These are phyloP conservation scores for Scenedesmus sp. DNA, from an alignment of 163 green algal species.

Conservation along the genomic window DNA sequence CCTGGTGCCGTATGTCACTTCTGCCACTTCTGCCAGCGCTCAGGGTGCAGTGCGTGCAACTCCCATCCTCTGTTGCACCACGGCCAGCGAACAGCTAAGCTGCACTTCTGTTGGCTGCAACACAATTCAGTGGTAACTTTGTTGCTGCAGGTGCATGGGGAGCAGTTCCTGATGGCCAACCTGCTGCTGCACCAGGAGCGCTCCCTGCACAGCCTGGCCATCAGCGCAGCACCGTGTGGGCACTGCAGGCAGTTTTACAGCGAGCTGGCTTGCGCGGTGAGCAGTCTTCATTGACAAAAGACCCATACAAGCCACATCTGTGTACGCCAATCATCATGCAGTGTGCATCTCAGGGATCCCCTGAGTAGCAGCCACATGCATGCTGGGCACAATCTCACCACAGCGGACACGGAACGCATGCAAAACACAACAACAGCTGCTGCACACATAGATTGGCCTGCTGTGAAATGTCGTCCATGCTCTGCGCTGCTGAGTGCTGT, in stretches of 20 bases:
- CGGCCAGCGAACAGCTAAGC: too few relatives aligned
- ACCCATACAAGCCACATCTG: background rate
- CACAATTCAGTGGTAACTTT: background rate
- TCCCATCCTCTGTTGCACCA: too few relatives aligned
- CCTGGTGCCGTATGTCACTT: too few relatives aligned
- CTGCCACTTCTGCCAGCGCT: too few relatives aligned
- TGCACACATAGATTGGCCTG: background rate
- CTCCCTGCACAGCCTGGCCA: conserved; percentile 78
- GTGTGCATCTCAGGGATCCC: too few relatives aligned
- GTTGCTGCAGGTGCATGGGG: conserved; percentile 88
- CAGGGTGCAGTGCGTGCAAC: too few relatives aligned
- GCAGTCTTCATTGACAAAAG: background rate
- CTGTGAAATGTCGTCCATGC: too few relatives aligned
- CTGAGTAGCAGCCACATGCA: background rate
- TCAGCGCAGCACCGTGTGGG: conserved; percentile 94
- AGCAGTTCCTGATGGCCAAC: conserved; percentile 96
- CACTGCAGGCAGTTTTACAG: conserved; percentile 98
- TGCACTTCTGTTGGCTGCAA: too few relatives aligned
- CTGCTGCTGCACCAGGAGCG: conserved; percentile 83
- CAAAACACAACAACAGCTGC: background rate
- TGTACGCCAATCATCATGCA: too few relatives aligned
- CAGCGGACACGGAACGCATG: too few relatives aligned
- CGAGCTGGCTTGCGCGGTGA: conserved; percentile 88
- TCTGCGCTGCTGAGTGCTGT: background rate
- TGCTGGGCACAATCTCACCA: background rate